Conservation (phyloP, 306 rosid genomes). For the Cucurbita moschata region DNA sequence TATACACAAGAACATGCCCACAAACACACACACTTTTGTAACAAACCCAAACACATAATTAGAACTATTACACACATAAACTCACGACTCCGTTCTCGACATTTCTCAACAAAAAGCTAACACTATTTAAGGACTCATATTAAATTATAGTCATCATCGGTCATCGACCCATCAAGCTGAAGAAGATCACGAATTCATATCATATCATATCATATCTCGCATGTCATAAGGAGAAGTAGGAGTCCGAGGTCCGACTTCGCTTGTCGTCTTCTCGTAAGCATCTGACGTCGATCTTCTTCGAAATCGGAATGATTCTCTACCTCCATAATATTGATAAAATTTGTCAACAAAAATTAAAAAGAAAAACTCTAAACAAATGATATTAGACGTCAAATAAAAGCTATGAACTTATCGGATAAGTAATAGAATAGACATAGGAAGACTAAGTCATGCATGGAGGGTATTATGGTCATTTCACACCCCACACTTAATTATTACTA, state of each 20-base stretch:
- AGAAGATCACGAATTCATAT: background rate
- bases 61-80: background rate
- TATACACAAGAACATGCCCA: background rate
- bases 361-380: background rate
- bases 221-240: conserved; percentile 10
- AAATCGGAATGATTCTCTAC: conserved; percentile 8
- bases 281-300: conserved; percentile 7
- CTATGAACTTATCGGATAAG: no score
- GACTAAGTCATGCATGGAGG: no score
- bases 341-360: no score
- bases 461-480: background rate
- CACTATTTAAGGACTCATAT: background rate
- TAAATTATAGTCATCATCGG: background rate
- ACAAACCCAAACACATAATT: no score
- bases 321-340: background rate
- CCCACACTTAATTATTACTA: background rate
- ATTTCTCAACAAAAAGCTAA: background rate
- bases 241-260: background rate
- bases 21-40: no score
- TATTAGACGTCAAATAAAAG: no score
- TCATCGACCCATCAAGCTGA: background rate
- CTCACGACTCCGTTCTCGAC: background rate
- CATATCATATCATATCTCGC: background rate
- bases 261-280: background rate
- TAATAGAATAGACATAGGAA: no score